Evolutionary conservation across 225 moss, liverwort and hornwort genomes (phyloP).

Genomic region (Pseudisothecium myosuroides): DNA sequence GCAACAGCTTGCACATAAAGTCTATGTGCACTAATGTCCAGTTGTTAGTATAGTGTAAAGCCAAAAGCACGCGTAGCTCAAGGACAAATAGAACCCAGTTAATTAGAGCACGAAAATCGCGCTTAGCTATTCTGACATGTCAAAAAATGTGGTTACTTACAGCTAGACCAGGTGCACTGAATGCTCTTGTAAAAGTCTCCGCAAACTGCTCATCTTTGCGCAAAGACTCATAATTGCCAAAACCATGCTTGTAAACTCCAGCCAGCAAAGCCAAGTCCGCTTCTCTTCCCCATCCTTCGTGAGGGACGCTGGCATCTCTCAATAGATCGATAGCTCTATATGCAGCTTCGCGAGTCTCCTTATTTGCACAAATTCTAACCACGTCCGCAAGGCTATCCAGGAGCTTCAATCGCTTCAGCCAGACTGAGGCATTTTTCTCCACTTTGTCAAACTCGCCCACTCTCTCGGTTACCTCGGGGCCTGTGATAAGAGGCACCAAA

Average conservation of each 20-base stretch:
- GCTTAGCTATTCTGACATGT: background rate
- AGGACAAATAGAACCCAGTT: background rate
- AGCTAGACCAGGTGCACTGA: constrained; percentile 14
- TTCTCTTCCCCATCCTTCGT: constrained; percentile 62
- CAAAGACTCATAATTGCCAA: constrained; percentile 66
- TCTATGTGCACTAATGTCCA: background rate
- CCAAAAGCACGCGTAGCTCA: background rate
- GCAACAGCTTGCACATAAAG: background rate
- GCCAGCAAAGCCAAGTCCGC: constrained; percentile 63
- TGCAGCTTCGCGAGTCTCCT: constrained; percentile 61
- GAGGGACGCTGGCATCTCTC: constrained; percentile 67
- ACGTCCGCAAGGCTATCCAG: constrained; percentile 67
- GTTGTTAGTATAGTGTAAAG: background rate
- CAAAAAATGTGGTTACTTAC: constrained; percentile 16
- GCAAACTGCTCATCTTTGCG: constrained; percentile 66
- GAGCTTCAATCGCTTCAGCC: constrained; percentile 72
- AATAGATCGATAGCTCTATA: constrained; percentile 69
- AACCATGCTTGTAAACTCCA: constrained; percentile 76
- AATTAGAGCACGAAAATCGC: background rate
- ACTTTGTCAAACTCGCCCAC: constrained; percentile 69
- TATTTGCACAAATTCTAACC: constrained; percentile 50
- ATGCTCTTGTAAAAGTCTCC: constrained; percentile 42
- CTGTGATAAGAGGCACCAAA: constrained; percentile 8
- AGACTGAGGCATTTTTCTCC: constrained; percentile 65
- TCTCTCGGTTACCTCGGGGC: constrained; percentile 57